Percentiles rank a stretch among this genome's conserved stretches.
Conservation (phyloP, 2,329 filamentous ascomycete species). For the Clonostachys rosea region DNA sequence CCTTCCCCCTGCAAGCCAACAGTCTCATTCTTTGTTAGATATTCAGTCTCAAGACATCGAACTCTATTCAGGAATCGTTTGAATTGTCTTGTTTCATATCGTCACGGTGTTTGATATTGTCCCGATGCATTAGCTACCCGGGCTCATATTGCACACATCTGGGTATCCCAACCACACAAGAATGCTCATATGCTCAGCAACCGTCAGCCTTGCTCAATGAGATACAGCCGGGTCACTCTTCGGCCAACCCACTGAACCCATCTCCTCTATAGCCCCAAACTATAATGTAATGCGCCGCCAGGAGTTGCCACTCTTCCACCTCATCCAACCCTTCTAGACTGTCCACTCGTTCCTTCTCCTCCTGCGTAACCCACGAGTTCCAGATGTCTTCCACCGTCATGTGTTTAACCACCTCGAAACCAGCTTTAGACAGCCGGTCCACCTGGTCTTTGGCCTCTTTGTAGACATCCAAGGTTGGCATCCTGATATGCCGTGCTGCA, state of each 20-base stretch:
- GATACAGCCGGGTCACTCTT: no score
- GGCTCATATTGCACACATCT: no score
- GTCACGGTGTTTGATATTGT: no score
- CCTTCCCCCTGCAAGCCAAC: no score
- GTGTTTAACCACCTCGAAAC: conserved; percentile 47
- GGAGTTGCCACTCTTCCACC: conserved; percentile 85
- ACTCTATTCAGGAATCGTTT: no score
- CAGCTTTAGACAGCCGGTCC: conserved; percentile 58
- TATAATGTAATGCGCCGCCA: conserved; percentile 86
- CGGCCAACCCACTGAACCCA: conserved; percentile 5
- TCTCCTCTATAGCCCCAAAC: conserved; percentile 72
- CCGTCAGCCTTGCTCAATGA: no score
- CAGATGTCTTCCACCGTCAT: conserved; percentile 58
- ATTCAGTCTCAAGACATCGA: no score
- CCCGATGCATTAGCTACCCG: no score
- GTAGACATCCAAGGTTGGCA: conserved; percentile 78
- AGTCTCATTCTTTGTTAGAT: no score
- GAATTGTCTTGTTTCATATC: no score
- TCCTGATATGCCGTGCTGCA: conserved; percentile 71
- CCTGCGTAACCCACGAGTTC: conserved; percentile 64
- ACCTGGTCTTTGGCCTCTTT: conserved; percentile 65
- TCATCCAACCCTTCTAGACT: conserved; percentile 86
- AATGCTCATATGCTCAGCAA: no score
- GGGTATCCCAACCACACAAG: no score
- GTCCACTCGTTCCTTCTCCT: conserved; percentile 77